These are phyloP conservation scores for Trapa bicornis DNA, from an alignment of 345 rosid species.

Conservation along the genomic window DNA sequence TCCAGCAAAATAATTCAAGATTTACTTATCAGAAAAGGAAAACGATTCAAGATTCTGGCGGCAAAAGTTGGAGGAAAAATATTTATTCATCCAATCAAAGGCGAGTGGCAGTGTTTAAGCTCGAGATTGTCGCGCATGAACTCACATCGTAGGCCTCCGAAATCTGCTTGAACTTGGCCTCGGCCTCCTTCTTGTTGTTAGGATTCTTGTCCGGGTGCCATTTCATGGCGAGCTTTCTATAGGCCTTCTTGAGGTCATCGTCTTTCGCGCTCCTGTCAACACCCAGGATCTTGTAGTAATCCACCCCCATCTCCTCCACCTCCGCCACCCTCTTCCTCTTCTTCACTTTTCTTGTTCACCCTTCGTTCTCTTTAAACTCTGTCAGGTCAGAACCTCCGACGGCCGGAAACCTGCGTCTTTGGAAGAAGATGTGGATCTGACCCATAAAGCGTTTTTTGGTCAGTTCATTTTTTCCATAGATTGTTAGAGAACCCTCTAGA, in stretches of 20 bases:
- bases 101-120: background rate
- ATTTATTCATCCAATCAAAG: too few species aligned
- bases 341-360: background rate
- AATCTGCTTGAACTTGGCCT: constrained; percentile 79
- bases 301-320: constrained; percentile 30
- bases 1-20: too few species aligned
- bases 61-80: too few species aligned
- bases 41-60: too few species aligned
- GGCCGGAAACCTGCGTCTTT: background rate
- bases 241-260: constrained; percentile 78
- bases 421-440: too few species aligned
- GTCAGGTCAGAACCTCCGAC: background rate
- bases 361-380: background rate
- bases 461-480: too few species aligned
- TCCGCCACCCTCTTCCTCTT: background rate
- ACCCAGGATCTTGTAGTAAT: constrained; percentile 47
- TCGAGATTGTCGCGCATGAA: background rate
- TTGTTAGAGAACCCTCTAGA: too few species aligned
- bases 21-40: too few species aligned
- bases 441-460: too few species aligned
- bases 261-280: constrained; percentile 55
- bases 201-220: constrained; percentile 98
- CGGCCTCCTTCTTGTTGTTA: constrained; percentile 64
- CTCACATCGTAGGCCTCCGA: constrained; percentile 78
- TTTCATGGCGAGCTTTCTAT: constrained; percentile 78